Percentiles rank a stretch among this genome's conserved stretches.
Conservation (phyloP, 306 rosid genomes). For the Cucurbita argyrosperma region DNA sequence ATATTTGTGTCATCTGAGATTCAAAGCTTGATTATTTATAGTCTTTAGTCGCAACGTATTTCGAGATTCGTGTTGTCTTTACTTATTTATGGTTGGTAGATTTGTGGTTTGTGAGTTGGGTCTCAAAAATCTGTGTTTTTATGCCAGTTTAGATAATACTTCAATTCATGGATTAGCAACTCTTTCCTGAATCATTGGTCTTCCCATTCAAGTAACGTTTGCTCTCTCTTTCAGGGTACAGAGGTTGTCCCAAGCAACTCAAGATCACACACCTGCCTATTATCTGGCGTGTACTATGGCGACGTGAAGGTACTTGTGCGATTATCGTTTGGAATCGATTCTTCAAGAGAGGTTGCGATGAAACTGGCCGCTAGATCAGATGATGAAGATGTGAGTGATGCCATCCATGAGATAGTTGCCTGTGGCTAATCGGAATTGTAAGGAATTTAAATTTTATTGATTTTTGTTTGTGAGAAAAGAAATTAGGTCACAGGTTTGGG, state of each 20-base stretch:
- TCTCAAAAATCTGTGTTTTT: neutral
- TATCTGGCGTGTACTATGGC: conserved; percentile 77
- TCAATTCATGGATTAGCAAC: neutral
- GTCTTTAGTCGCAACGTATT: neutral
- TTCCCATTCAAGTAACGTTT: neutral
- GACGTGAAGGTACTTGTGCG: conserved; percentile 74
- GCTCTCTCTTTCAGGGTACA: conserved; percentile 46
- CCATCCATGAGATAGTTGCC: conserved; percentile 84
- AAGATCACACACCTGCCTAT: conserved; percentile 70
- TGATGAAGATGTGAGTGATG: conserved; percentile 55
- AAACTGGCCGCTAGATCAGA: conserved; percentile 79
- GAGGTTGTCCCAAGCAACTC: conserved; percentile 80
- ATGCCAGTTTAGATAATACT: neutral
- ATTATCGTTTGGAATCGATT: conserved; percentile 75
- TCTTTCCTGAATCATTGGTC: neutral
- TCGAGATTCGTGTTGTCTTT: neutral
- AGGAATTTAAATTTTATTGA: neutral
- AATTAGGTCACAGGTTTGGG: neutral
- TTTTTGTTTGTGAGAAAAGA: neutral
- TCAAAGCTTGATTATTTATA: neutral
- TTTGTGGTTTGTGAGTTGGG: neutral
- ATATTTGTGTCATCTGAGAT: neutral
- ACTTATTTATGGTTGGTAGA: neutral
- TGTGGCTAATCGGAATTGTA: conserved; percentile 48
- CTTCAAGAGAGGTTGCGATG: conserved; percentile 87